Conservation (phyloP, 768 basidiomycete genomes). For the Pleurotus citrinopileatus region DNA sequence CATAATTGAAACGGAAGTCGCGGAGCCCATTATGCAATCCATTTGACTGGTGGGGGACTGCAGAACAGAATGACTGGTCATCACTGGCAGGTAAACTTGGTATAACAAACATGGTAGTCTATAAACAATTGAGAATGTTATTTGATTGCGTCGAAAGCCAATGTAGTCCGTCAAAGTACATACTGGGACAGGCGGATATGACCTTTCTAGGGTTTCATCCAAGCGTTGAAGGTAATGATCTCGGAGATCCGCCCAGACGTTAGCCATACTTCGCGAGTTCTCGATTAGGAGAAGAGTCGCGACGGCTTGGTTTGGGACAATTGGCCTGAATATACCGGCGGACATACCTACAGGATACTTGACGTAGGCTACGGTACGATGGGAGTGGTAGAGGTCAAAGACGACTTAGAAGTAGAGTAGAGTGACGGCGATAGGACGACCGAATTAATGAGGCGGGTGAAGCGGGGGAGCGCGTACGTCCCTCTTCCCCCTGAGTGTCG, state of each 20-base stretch:
- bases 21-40: conserved; percentile 33
- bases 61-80: conserved; percentile 23
- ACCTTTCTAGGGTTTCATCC: conserved; percentile 35
- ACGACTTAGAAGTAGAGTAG: background rate
- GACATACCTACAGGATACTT: conserved; percentile 7
- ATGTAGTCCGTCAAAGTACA: conserved; percentile 23
- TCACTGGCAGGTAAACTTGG: conserved; percentile 39
- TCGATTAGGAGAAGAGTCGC: conserved; percentile 49
- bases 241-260: conserved; percentile 47
- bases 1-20: conserved; percentile 40
- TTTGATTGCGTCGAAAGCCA: background rate
- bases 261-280: conserved; percentile 45
- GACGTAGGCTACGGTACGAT: too few species aligned
- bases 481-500: conserved; percentile 4
- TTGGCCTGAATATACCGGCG: conserved; percentile 17
- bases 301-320: conserved; percentile 28
- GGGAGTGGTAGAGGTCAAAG: background rate
- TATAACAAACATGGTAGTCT: conserved; percentile 42
- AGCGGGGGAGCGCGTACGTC: background rate
- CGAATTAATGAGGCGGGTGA: conserved; percentile 12
- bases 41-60: conserved; percentile 38
- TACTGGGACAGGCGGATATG: conserved; percentile 39
- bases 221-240: conserved; percentile 43
- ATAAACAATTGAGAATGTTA: conserved; percentile 16
- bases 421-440: conserved; percentile 19